These are phyloP conservation scores for Lachancea waltii DNA, from an alignment of 805 yeast genomes.

Conservation along the genomic window DNA sequence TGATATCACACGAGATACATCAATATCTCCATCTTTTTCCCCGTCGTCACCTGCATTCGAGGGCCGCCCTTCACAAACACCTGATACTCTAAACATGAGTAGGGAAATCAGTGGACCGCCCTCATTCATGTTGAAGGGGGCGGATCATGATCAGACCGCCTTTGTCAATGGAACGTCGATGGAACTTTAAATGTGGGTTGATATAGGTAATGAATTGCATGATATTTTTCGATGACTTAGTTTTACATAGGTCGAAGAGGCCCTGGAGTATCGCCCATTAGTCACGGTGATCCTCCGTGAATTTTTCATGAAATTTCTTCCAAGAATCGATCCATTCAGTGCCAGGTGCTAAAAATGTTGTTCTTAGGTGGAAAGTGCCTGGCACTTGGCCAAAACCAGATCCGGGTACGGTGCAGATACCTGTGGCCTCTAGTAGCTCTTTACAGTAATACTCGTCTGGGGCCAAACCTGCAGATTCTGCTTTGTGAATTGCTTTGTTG, in stretches of 20 bases:
- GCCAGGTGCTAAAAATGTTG: slow-evolving; percentile 96
- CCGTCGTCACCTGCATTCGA: no score
- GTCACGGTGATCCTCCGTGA: slow-evolving; percentile 50
- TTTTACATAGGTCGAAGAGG: no score
- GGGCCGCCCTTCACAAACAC: slow-evolving; percentile 2
- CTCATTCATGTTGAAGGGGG: background rate
- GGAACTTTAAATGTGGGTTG: slow-evolving; percentile 3
- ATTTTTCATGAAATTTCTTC: slow-evolving; percentile 69
- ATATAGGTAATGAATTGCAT: background rate
- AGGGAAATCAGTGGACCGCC: slow-evolving; percentile 4
- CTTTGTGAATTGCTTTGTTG: slow-evolving; percentile 53
- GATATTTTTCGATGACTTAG: background rate
- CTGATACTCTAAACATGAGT: slow-evolving; percentile 4
- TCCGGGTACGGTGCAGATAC: slow-evolving; percentile 97
- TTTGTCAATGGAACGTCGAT: background rate
- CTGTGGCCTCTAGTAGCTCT: slow-evolving; percentile 76
- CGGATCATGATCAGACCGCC: background rate
- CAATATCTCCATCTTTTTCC: no score
- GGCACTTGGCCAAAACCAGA: slow-evolving; percentile 92
- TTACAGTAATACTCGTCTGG: slow-evolving; percentile 90
- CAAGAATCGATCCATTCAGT: slow-evolving; percentile 78
- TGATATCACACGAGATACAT: background rate
- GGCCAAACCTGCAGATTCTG: slow-evolving; percentile 46
- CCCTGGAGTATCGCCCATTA: no score
- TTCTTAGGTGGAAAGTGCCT: slow-evolving; percentile 88